Conservation (phyloP, 2,329 filamentous ascomycete species). For the Coleophoma crateriformis region DNA sequence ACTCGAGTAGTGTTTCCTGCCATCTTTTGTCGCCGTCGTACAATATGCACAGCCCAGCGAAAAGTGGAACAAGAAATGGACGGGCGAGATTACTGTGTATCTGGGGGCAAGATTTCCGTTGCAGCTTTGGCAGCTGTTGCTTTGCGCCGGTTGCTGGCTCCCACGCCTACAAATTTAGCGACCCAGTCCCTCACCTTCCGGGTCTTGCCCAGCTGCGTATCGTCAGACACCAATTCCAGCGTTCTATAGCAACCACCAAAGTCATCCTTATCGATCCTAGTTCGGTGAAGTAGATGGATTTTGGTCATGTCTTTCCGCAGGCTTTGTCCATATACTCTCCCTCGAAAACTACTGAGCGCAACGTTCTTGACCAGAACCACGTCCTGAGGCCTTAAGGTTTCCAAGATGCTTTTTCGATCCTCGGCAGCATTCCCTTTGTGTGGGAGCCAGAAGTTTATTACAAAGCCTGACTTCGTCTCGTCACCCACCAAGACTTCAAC, state of each 20-base stretch:
- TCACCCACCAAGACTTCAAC: conserved; percentile 80
- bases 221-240: conserved; percentile 34
- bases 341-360: conserved; percentile 68
- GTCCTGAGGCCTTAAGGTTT: conserved; percentile 60
- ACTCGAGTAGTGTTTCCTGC: too few relatives aligned
- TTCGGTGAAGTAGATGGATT: conserved; percentile 59
- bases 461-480: conserved; percentile 76
- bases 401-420: conserved; percentile 22
- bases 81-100: conserved; percentile 10
- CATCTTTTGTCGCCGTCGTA: too few relatives aligned
- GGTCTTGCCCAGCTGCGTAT: conserved; percentile 57
- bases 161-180: conserved; percentile 55
- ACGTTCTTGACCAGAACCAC: conserved; percentile 77
- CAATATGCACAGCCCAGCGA: too few relatives aligned
- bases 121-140: not conserved
- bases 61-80: too few relatives aligned
- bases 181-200: conserved; percentile 71
- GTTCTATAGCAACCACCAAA: conserved; percentile 51
- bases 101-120: conserved; percentile 11
- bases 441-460: conserved; percentile 77
- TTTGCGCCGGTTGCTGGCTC: not conserved
- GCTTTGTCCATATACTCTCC: conserved; percentile 80
- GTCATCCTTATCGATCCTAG: conserved; percentile 44
- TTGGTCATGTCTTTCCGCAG: conserved; percentile 66
- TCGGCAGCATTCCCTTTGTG: conserved; percentile 18